Percentiles rank a stretch among this genome's conserved stretches.
Evolutionary conservation across 176 grass and related monocot species (phyloP).

Genomic region (Carex kokanica): DNA sequence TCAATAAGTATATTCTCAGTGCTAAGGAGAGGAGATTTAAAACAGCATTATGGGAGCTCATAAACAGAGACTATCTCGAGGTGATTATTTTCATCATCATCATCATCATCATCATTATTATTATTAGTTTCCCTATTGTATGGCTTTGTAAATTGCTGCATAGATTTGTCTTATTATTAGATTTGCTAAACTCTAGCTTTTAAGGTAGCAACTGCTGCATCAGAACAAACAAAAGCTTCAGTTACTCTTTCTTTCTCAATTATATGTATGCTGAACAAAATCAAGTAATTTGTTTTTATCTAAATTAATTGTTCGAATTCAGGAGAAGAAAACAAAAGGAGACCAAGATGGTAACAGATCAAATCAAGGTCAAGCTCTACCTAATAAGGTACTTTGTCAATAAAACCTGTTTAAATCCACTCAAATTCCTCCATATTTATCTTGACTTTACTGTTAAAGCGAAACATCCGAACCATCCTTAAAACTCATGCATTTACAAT

Average conservation of each 20-base stretch:
- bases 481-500: not conserved
- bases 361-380: not conserved
- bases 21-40: conserved; percentile 19
- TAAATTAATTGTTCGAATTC: conserved; percentile 1
- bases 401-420: not conserved
- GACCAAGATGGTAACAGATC: conserved; percentile 4
- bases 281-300: not conserved
- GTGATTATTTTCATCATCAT: conserved; percentile 3
- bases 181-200: conserved; percentile 3
- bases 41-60: conserved; percentile 18
- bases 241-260: not conserved
- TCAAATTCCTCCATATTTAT: not conserved
- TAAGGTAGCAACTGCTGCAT: conserved; percentile 15
- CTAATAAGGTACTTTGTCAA: conserved; percentile 13
- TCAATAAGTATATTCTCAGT: conserved; percentile 24
- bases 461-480: not conserved
- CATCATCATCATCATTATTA: no score
- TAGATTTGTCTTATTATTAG: not conserved
- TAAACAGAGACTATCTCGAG: conserved; percentile 2
- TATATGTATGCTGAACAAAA: not conserved
- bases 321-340: conserved; percentile 27
- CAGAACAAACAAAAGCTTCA: not conserved
- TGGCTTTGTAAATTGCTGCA: not conserved
- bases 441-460: not conserved
- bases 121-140: no score